phyloP scores from a whole-genome alignment of 2,329 filamentous ascomycete genomes.

The Blumeriella jaapii region DNA sequence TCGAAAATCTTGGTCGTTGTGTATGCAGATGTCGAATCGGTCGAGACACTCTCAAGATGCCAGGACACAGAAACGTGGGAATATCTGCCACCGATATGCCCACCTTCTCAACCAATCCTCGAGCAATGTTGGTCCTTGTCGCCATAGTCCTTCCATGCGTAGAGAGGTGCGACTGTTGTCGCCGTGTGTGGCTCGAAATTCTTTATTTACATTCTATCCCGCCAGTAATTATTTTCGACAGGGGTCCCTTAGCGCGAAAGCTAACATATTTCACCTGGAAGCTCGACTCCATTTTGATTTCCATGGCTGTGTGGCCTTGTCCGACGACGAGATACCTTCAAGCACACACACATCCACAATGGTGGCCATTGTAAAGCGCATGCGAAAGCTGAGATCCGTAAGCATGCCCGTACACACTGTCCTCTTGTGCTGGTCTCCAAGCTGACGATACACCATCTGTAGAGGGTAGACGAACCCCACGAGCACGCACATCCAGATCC shows the following conservation, averaged over 20 bases:
- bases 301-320: no score
- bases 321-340: no score
- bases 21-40: slow-evolving; percentile 1
- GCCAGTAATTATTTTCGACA: slow-evolving; percentile 14
- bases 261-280: slow-evolving; percentile 19
- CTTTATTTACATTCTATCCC: not conserved
- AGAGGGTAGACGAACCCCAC: slow-evolving; percentile 33
- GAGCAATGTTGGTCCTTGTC: slow-evolving; percentile 10
- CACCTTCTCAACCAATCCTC: slow-evolving; percentile 11
- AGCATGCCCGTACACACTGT: slow-evolving; percentile 28
- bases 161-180: not conserved
- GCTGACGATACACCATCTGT: slow-evolving; percentile 12
- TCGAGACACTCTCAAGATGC: slow-evolving; percentile 19
- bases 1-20: slow-evolving; percentile 5
- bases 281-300: no score
- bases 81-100: slow-evolving; percentile 27
- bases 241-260: slow-evolving; percentile 19
- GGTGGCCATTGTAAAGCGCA: slow-evolving; percentile 52
- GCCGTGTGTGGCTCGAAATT: no score
- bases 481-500: slow-evolving; percentile 1
- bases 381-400: slow-evolving; percentile 64
- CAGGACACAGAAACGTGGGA: slow-evolving; percentile 39
- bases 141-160: slow-evolving; percentile 10
- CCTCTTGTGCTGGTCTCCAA: not conserved
- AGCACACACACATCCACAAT: slow-evolving; percentile 30